Conservation (phyloP, 78 protist species). For the Bigelowiella natans region DNA sequence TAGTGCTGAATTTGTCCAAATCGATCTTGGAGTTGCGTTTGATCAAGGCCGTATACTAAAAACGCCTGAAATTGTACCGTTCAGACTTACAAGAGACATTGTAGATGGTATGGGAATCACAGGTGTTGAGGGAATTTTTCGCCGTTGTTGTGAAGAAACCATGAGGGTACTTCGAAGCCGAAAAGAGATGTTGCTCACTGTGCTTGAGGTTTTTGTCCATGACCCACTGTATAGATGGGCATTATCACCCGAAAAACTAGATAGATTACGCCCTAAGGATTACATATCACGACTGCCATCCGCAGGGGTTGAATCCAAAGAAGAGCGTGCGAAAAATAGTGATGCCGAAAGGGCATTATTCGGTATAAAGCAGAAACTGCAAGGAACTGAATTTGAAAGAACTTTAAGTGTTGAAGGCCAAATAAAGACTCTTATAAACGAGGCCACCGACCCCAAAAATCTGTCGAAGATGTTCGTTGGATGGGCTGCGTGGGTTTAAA, state of each 20-base stretch:
- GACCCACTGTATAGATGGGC: conserved; percentile 55
- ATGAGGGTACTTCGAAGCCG: conserved; percentile 18
- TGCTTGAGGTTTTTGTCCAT: conserved; percentile 39
- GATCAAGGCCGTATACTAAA: conserved; percentile 21
- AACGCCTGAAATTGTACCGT: conserved; percentile 64
- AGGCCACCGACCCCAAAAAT: not conserved
- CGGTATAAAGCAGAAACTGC: not conserved
- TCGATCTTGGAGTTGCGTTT: conserved; percentile 80
- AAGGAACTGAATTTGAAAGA: not conserved
- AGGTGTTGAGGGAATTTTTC: conserved; percentile 45
- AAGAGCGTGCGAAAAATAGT: not conserved
- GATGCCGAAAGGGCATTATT: not conserved
- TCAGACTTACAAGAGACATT: conserved; percentile 60
- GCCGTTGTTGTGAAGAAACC: conserved; percentile 43
- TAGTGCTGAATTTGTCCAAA: conserved; percentile 64
- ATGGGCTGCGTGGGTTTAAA: not conserved
- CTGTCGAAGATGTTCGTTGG: not conserved
- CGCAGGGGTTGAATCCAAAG: not conserved
- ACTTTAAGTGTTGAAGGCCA: not conserved
- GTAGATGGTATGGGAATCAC: conserved; percentile 65
- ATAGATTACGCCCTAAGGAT: not conserved
- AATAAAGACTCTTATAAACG: not conserved
- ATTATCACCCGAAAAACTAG: not conserved
- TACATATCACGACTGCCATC: not conserved
- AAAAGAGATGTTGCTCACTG: conserved; percentile 18